A percentile compares a stretch with the other conserved stretches of the same genome.
Conservation (phyloP, 2,329 filamentous ascomycete species). For the Periconia sp. region DNA sequence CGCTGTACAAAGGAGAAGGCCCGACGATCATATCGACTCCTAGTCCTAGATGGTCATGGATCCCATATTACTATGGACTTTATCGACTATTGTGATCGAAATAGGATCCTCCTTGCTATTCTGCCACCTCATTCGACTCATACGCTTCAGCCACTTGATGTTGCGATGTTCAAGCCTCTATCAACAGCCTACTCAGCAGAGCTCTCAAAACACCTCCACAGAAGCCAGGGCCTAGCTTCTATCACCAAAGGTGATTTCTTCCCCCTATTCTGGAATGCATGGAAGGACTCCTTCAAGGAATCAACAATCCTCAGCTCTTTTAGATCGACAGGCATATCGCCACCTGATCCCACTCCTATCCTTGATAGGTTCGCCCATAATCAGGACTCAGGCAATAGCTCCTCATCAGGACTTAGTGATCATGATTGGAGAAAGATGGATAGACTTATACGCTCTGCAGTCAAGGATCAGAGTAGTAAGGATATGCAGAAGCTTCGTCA, state of each 20-base stretch:
- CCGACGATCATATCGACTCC: slow-evolving; percentile 1
- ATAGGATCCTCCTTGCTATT: slow-evolving; percentile 9
- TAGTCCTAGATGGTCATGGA: slow-evolving; percentile 9
- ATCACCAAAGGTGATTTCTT: too few species aligned
- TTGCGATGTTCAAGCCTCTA: slow-evolving; percentile 8
- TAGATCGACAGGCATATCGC: not conserved
- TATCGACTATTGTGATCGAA: too few species aligned
- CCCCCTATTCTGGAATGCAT: slow-evolving; percentile 9
- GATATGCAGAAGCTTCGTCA: not conserved
- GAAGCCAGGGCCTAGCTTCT: slow-evolving; percentile 3
- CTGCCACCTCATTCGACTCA: slow-evolving; percentile 10
- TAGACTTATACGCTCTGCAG: not conserved
- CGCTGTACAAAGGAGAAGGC: slow-evolving; percentile 2
- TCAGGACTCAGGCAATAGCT: too few species aligned
- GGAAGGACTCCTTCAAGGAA: not conserved
- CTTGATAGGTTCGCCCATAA: too few species aligned
- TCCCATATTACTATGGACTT: slow-evolving; percentile 1
- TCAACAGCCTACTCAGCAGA: slow-evolving; percentile 5
- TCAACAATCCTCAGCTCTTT: not conserved
- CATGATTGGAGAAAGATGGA: not conserved
- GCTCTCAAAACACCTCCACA: slow-evolving; percentile 3
- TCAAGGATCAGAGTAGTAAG: not conserved
- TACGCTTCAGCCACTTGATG: slow-evolving; percentile 5
- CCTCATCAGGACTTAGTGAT: too few species aligned
- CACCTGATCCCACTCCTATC: too few species aligned